These are phyloP conservation scores for Sedum album DNA, from an alignment of 164 flowering plant species.

Conservation along the genomic window DNA sequence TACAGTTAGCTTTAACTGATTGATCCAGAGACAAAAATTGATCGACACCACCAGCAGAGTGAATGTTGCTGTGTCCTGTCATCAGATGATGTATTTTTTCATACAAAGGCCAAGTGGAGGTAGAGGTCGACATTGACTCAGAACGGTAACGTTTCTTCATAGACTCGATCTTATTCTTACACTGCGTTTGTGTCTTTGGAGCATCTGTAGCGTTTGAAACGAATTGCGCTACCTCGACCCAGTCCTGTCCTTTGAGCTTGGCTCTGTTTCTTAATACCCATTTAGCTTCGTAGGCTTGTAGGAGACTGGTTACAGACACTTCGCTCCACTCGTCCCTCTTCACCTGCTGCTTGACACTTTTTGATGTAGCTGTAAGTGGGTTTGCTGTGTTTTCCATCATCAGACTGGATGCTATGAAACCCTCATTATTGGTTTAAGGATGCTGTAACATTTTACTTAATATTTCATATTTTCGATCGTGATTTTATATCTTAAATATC, in stretches of 20 bases:
- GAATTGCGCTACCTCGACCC: conserved; percentile 81
- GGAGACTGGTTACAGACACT: conserved; percentile 74
- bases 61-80: conserved; percentile 29
- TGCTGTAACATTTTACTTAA: too few relatives aligned
- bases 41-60: not conserved
- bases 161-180: conserved; percentile 97
- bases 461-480: too few relatives aligned
- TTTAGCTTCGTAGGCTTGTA: conserved; percentile 79
- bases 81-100: conserved; percentile 60
- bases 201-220: conserved; percentile 54
- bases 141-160: conserved; percentile 90
- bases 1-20: not conserved
- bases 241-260: conserved; percentile 93
- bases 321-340: conserved; percentile 97
- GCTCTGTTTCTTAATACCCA: conserved; percentile 87
- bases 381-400: conserved; percentile 12
- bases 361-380: conserved; percentile 12
- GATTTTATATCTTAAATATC: too few relatives aligned
- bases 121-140: conserved; percentile 44
- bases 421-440: too few relatives aligned
- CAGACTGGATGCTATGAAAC: too few relatives aligned
- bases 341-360: conserved; percentile 23
- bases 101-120: conserved; percentile 80
- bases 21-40: not conserved
- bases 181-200: conserved; percentile 86